A percentile compares a stretch with the other conserved stretches of the same genome.
Conservation (phyloP, 2,329 filamentous ascomycete species). For the Alternaria sp. region DNA sequence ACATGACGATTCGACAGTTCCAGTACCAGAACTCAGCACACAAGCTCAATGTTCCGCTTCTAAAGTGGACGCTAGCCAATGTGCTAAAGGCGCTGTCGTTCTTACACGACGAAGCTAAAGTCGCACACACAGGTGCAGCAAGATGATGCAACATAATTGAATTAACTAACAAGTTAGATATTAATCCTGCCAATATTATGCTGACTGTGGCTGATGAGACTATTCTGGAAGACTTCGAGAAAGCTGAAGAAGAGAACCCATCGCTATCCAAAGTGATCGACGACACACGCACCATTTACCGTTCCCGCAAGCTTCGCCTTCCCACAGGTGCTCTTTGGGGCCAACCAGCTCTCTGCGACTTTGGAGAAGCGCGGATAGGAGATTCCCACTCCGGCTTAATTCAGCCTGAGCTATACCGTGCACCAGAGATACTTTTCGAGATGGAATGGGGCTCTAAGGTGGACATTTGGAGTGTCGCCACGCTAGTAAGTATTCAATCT, state of each 20-base stretch:
- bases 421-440: constrained; percentile 53
- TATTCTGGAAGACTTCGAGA: constrained; percentile 51
- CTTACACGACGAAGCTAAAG: constrained; percentile 56
- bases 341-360: constrained; percentile 51
- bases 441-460: constrained; percentile 51
- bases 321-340: constrained; percentile 40
- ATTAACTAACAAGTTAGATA: constrained; percentile 45
- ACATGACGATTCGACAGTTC: constrained; percentile 41
- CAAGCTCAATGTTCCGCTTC: constrained; percentile 26
- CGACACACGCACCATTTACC: constrained; percentile 31
- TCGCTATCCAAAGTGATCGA: constrained; percentile 52
- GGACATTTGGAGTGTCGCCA: constrained; percentile 54
- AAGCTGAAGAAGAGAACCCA: constrained; percentile 50
- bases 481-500: constrained; percentile 44
- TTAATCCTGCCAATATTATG: constrained; percentile 57
- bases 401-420: constrained; percentile 53
- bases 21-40: constrained; percentile 33
- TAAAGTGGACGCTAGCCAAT: constrained; percentile 45
- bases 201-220: constrained; percentile 48
- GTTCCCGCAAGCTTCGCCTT: constrained; percentile 44
- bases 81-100: constrained; percentile 55
- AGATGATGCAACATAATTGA: constrained; percentile 19
- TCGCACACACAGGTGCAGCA: constrained; percentile 57
- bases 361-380: constrained; percentile 48
- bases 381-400: constrained; percentile 41